A percentile compares a stretch with the other conserved stretches of the same genome.
Conservation (phyloP, 768 basidiomycete genomes). For the Mycena rebaudengoi region DNA sequence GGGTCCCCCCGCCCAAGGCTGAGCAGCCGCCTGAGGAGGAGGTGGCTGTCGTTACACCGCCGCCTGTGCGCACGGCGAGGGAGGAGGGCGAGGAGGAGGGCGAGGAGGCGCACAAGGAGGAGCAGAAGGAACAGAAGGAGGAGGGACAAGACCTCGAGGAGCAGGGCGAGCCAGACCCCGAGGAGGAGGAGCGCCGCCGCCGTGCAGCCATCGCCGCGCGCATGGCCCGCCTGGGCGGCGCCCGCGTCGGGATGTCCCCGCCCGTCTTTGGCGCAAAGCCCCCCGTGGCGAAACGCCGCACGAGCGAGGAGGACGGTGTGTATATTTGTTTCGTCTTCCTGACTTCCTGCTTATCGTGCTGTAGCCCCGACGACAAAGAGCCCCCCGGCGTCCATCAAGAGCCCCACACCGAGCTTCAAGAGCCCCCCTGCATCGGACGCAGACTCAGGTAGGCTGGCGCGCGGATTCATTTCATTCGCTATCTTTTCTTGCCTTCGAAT, state of each 20-base stretch:
- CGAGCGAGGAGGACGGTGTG: constrained; percentile 45
- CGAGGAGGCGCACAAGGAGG: constrained; percentile 68
- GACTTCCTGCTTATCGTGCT: no score
- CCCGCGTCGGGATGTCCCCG: constrained; percentile 81
- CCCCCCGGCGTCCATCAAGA: no score
- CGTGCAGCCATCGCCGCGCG: constrained; percentile 90
- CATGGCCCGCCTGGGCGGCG: constrained; percentile 92
- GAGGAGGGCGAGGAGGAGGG: constrained; percentile 63
- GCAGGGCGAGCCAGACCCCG: constrained; percentile 53
- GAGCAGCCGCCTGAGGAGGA: constrained; percentile 48
- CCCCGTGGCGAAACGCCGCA: constrained; percentile 27
- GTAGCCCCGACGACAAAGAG: no score
- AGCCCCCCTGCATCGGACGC: no score
- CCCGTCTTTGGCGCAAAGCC: constrained; percentile 69
- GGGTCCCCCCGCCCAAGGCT: constrained; percentile 77
- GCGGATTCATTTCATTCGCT: no score
- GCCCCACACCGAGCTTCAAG: no score
- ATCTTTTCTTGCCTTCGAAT: no score
- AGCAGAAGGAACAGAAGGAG: constrained; percentile 87
- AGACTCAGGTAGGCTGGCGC: no score
- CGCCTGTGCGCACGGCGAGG: no score
- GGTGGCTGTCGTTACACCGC: constrained; percentile 87
- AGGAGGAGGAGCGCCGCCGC: constrained; percentile 79
- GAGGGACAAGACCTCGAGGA: constrained; percentile 10
- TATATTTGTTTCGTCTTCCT: no score